A percentile compares a stretch with the other conserved stretches of the same genome.
Evolutionary conservation across 2,329 filamentous ascomycete genomes (phyloP).

Genomic region (Leptosphaerulina australis): DNA sequence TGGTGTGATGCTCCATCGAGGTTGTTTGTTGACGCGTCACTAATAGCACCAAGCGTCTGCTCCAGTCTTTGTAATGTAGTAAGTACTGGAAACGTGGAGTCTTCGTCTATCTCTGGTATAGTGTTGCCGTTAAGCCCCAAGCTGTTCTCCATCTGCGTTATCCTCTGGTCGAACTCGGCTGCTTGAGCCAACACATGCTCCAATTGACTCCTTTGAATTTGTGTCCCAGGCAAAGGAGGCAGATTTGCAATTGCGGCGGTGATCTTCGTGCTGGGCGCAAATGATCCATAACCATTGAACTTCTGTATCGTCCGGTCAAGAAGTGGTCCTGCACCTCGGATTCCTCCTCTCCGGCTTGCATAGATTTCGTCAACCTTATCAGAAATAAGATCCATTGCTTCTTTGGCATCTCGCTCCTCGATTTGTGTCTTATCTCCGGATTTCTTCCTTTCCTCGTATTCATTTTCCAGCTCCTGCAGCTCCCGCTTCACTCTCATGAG

Average conservation of each 20-base stretch:
- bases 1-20: slow-evolving; percentile 74
- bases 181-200: slow-evolving; percentile 75
- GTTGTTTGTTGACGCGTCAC: slow-evolving; percentile 72
- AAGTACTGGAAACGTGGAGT: slow-evolving; percentile 68
- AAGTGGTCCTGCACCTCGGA: slow-evolving; percentile 45
- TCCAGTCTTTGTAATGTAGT: slow-evolving; percentile 82
- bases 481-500: slow-evolving; percentile 84
- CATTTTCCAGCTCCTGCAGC: slow-evolving; percentile 67
- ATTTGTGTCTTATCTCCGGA: slow-evolving; percentile 51
- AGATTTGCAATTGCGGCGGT: slow-evolving; percentile 38
- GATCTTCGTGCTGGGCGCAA: slow-evolving; percentile 34
- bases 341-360: slow-evolving; percentile 48
- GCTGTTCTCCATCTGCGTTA: slow-evolving; percentile 77
- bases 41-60: slow-evolving; percentile 77
- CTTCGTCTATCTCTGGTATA: slow-evolving; percentile 64
- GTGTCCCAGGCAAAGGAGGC: slow-evolving; percentile 42
- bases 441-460: slow-evolving; percentile 61
- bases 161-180: slow-evolving; percentile 84
- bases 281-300: slow-evolving; percentile 43
- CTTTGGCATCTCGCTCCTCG: slow-evolving; percentile 54
- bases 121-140: slow-evolving; percentile 78
- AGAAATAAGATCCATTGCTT: slow-evolving; percentile 69
- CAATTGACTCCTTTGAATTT: slow-evolving; percentile 42
- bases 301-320: slow-evolving; percentile 43
- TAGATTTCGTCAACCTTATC: slow-evolving; percentile 71